Conservation (phyloP, 1,284 basidiomycete genomes). For the Apiotrichum akiyoshidainum region DNA sequence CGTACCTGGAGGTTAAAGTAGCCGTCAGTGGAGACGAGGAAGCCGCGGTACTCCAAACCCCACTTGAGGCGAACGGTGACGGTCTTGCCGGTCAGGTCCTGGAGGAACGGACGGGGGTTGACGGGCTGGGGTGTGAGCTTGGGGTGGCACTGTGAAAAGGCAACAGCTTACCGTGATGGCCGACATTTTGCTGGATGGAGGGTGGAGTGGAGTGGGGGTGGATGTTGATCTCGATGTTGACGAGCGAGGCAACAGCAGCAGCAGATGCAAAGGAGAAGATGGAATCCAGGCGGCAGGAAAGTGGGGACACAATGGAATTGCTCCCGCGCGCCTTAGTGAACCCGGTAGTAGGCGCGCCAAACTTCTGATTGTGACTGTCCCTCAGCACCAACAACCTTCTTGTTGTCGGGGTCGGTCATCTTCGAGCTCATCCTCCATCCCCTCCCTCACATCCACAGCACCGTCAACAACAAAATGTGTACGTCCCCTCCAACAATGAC, state of each 20-base stretch:
- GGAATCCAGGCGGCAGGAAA: not conserved
- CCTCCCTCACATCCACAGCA: not conserved
- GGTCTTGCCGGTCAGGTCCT: slow-evolving; percentile 95
- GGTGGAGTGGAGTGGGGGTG: not conserved
- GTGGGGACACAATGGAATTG: not conserved
- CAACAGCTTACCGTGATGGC: slow-evolving; percentile 23
- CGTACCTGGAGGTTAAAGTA: slow-evolving; percentile 98
- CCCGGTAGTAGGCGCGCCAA: not conserved
- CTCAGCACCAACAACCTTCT: not conserved
- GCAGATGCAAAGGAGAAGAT: not conserved
- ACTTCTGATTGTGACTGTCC: not conserved
- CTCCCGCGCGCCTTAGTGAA: no score
- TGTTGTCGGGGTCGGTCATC: no score
- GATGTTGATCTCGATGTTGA: not conserved
- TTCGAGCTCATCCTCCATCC: not conserved
- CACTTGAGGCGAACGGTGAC: slow-evolving; percentile 95
- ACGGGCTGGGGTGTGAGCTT: slow-evolving; percentile 61
- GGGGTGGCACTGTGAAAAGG: not conserved
- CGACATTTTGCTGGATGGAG: slow-evolving; percentile 28
- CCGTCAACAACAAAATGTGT: slow-evolving; percentile 9
- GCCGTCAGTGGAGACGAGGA: slow-evolving; percentile 95
- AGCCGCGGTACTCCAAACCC: slow-evolving; percentile 99
- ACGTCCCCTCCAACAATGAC: not conserved
- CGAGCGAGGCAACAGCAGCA: no score
- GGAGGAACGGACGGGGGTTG: slow-evolving; percentile 98